Evolutionary conservation across 1,284 basidiomycete species (phyloP).

Genomic region (Cutaneotrichosporon sp.): DNA sequence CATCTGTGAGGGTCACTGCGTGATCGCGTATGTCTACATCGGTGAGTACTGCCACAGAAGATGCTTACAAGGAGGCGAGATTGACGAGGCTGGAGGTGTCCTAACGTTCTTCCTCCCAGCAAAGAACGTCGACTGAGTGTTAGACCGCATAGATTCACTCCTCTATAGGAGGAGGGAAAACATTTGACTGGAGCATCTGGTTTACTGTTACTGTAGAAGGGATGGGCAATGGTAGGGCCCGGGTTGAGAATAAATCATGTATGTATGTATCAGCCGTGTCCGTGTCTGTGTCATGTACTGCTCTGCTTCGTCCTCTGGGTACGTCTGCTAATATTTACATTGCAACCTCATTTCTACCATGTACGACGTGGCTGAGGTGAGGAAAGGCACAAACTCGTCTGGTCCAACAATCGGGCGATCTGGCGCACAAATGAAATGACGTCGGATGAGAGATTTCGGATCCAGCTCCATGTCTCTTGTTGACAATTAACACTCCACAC

Average conservation of each 20-base stretch:
- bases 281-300: too few species aligned
- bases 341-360: neutral
- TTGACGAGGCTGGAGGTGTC: constrained; percentile 76
- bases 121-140: constrained; percentile 28
- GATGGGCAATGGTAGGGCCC: neutral
- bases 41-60: constrained; percentile 47
- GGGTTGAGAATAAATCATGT: neutral
- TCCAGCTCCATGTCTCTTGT: neutral
- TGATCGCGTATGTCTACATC: constrained; percentile 87
- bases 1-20: constrained; percentile 77
- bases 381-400: neutral
- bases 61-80: constrained; percentile 57
- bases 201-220: neutral
- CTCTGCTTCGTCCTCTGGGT: too few species aligned
- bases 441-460: neutral
- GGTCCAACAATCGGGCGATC: too few species aligned
- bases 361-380: neutral
- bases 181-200: neutral
- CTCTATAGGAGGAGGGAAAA: neutral
- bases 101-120: constrained; percentile 82
- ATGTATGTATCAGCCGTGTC: neutral
- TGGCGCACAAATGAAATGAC: neutral
- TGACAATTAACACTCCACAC: constrained; percentile 1
- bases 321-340: neutral
- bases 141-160: neutral